A percentile compares a stretch with the other conserved stretches of the same genome.
Conservation (phyloP, 345 rosid species). For the Euphorbia peplus region DNA sequence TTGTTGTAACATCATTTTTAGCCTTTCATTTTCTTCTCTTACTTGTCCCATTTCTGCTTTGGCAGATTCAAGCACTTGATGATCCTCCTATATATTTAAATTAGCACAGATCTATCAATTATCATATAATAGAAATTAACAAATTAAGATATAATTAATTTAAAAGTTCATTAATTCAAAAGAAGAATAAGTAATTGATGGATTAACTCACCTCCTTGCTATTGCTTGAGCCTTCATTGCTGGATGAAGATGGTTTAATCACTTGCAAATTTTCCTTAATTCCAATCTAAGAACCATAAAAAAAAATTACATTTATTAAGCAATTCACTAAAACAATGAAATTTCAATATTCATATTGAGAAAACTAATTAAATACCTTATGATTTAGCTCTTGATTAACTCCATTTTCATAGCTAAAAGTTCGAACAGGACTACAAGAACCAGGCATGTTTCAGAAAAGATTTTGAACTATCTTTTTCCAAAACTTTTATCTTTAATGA, state of each 20-base stretch:
- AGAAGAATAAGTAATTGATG: too few relatives aligned
- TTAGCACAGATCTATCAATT: too few relatives aligned
- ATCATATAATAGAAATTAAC: neutral
- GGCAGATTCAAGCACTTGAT: conserved; percentile 49
- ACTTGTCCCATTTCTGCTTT: conserved; percentile 70
- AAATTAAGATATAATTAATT: too few relatives aligned
- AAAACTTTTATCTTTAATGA: neutral
- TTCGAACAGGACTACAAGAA: conserved; percentile 24
- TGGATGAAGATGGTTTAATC: conserved; percentile 29
- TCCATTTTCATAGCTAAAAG: conserved; percentile 29
- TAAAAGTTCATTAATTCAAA: neutral
- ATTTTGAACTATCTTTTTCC: neutral
- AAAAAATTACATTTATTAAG: neutral
- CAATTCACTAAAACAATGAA: too few relatives aligned
- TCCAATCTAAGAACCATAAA: conserved; percentile 14
- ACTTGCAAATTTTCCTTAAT: conserved; percentile 13
- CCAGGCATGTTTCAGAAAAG: conserved; percentile 14
- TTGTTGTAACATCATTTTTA: conserved; percentile 50
- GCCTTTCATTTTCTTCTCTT: conserved; percentile 65
- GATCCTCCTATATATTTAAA: conserved; percentile 21
- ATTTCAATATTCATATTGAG: too few relatives aligned
- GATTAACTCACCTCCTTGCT: conserved; percentile 20
- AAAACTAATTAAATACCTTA: conserved; percentile 3
- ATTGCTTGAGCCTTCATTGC: conserved; percentile 24
- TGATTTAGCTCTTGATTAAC: conserved; percentile 17